A percentile compares a stretch with the other conserved stretches of the same genome.
phyloP scores from a whole-genome alignment of 495 filamentous ascomycete genomes.

The Chaetomidium leptoderma region DNA sequence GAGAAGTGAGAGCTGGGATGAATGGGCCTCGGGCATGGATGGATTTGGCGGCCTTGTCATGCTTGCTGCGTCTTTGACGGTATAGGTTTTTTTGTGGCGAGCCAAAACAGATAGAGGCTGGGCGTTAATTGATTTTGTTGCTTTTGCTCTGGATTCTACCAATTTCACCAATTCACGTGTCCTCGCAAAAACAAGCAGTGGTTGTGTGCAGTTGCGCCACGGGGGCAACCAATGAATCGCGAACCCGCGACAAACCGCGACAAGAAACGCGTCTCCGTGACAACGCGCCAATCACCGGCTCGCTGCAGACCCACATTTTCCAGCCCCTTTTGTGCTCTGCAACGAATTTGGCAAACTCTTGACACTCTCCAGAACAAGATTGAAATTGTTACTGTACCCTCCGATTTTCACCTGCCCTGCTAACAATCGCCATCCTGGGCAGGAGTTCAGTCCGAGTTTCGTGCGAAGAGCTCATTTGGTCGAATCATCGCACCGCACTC shows the following conservation, averaged over 20 bases:
- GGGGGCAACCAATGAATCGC: no score
- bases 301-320: conserved; percentile 17
- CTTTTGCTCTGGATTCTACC: no score
- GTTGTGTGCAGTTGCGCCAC: no score
- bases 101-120: no score
- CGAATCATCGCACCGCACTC: background rate
- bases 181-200: background rate
- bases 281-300: background rate
- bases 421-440: conserved; percentile 14
- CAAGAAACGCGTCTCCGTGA: background rate
- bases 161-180: background rate
- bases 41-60: conserved; percentile 1
- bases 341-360: background rate
- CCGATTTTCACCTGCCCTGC: background rate
- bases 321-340: conserved; percentile 11
- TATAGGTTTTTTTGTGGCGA: no score
- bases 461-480: background rate
- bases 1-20: conserved; percentile 31
- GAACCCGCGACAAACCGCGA: no score
- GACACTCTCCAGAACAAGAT: conserved; percentile 18
- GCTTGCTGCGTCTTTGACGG: conserved; percentile 6
- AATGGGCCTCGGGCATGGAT: conserved; percentile 47
- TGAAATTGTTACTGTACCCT: conserved; percentile 19
- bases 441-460: background rate
- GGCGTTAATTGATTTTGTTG: no score